Conservation (phyloP, 1,139 yeast species). For the Suhomyces wounanorum region DNA sequence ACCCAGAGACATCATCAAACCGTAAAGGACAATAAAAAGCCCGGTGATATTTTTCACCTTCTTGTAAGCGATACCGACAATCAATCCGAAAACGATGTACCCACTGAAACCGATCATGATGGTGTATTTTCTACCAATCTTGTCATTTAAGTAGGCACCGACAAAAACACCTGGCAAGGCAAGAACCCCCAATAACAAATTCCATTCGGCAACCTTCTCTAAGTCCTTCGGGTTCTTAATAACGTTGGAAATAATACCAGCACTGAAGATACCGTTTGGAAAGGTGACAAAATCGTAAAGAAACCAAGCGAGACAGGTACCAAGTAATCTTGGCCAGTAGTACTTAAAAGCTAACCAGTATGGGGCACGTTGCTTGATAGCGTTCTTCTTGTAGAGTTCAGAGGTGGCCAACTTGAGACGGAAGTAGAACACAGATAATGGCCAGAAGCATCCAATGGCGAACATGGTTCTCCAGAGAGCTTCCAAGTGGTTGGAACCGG, state of each 20-base stretch:
- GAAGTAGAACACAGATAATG: conserved; percentile 69
- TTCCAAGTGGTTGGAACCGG: conserved; percentile 46
- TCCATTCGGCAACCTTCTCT: conserved; percentile 58
- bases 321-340: conserved; percentile 57
- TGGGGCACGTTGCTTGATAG: conserved; percentile 53
- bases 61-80: conserved; percentile 57
- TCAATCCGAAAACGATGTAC: conserved; percentile 58
- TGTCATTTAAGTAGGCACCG: conserved; percentile 57
- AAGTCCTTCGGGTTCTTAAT: conserved; percentile 38
- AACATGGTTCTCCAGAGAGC: conserved; percentile 76
- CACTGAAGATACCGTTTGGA: conserved; percentile 63
- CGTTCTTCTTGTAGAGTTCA: conserved; percentile 53
- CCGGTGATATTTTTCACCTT: conserved; percentile 51
- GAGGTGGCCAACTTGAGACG: conserved; percentile 72
- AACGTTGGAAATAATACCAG: conserved; percentile 52
- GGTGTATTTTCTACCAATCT: conserved; percentile 58
- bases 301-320: conserved; percentile 64
- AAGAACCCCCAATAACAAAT: conserved; percentile 50
- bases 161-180: conserved; percentile 61
- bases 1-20: conserved; percentile 59
- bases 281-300: conserved; percentile 65
- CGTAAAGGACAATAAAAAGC: conserved; percentile 59
- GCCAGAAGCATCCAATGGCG: conserved; percentile 77
- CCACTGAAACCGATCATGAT: conserved; percentile 60
- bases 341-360: conserved; percentile 52